These are phyloP conservation scores for Hypomontagnella monticulosa DNA, from an alignment of 495 filamentous ascomycete genomes.

Conservation along the genomic window DNA sequence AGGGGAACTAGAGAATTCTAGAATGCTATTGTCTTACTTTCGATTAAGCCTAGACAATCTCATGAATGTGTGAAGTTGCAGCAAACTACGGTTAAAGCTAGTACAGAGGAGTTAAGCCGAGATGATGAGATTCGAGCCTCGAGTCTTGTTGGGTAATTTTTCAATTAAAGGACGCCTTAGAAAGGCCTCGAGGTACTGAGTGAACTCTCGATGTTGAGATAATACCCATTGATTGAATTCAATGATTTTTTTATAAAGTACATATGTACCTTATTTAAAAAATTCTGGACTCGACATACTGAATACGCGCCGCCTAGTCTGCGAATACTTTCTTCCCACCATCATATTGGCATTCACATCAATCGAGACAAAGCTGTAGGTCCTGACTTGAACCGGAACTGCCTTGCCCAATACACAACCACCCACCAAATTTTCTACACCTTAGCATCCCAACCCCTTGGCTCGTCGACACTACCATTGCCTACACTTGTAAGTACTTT, in stretches of 20 bases:
- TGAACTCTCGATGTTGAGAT: constrained; percentile 9
- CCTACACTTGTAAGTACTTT: no score
- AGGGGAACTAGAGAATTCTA: constrained; percentile 12
- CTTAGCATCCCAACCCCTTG: no score
- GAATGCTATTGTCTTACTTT: constrained; percentile 6
- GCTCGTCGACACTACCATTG: no score
- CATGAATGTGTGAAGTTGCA: no score
- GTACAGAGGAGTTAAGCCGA: background rate
- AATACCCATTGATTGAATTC: background rate
- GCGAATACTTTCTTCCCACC: no score
- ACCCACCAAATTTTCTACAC: no score
- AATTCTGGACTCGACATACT: background rate
- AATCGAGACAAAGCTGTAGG: no score
- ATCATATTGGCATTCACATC: no score
- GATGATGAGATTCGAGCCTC: background rate
- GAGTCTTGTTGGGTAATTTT: background rate
- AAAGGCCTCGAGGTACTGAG: constrained; percentile 23
- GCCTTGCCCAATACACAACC: no score
- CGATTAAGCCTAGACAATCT: background rate
- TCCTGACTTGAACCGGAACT: no score
- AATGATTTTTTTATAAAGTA: constrained; percentile 18
- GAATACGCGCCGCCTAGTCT: no score
- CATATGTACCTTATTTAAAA: background rate
- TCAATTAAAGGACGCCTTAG: background rate
- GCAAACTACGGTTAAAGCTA: no score